Evolutionary conservation across 176 grass and related monocot species (phyloP), one percentile per base, ranked within the genome.

Genomic region (Raddia guianensis): DNA sequence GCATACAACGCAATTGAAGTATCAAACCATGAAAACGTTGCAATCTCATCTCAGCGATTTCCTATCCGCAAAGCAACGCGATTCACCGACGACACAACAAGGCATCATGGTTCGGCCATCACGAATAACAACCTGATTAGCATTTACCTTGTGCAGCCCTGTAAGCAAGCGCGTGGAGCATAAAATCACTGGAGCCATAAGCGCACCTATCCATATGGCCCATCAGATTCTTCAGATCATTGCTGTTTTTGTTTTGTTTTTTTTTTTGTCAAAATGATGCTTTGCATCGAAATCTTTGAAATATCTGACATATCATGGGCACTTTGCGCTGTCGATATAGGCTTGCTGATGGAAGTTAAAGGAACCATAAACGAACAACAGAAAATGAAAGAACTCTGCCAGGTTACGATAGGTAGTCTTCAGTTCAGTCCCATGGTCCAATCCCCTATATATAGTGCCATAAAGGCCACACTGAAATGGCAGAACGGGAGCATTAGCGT

Each of bases 381-480:
- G 44, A 32, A 59, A 67, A 59, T 0, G 7, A 63, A 69, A 8
- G 0, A 70, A 89, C 47, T 40, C 40, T 14, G 45, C 62, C 69
- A 47, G 73, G 58, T 78, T 74, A 66, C 19, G 60, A 78, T 55
- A 73, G 15, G 1, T 8, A 7, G 34, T 12, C 32, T 78, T 86
- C 34, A 55, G 50, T 82, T 5, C 61, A 66, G 67, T 73, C 61
- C 67, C 79, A 82, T 55, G 74, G 51, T 78, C 74, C 74, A 79
- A 45, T 77, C 66, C 73, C 35, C 72, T 67, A 60, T 67, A 82
- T 79, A 58, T 69, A 45, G 68, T 59, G 63, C 59, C 73, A 73
- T 61, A 68, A 77, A 58, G 11, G 83, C 88, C 83, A 90, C 51
- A 82, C 51, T 27, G 79, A 45, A 47, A 74, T 82, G 83, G 73